A percentile compares a stretch with the other conserved stretches of the same genome.
Evolutionary conservation across 768 basidiomycete species (phyloP).

Genomic region (Lactarius sp.): DNA sequence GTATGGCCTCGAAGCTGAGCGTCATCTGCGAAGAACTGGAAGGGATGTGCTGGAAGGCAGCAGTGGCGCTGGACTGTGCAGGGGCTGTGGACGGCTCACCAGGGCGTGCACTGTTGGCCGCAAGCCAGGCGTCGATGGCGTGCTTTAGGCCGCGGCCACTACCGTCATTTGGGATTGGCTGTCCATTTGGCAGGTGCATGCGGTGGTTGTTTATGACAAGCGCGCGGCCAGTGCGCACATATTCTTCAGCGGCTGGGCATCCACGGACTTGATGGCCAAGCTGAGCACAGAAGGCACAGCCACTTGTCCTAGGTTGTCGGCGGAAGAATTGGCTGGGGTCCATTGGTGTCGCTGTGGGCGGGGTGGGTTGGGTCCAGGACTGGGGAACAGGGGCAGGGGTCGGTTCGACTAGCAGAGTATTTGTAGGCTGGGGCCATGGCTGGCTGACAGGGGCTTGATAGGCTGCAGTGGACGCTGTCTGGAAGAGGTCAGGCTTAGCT

Average conservation of each 20-base stretch:
- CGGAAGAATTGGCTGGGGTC: neutral
- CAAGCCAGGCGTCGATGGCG: neutral
- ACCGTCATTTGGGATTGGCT: neutral
- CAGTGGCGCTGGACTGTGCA: neutral
- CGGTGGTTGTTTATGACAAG: neutral
- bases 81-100: neutral
- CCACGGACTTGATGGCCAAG: neutral
- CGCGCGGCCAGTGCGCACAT: neutral
- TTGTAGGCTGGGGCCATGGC: neutral
- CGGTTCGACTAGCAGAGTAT: too few relatives aligned
- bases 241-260: neutral
- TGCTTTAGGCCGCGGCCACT: neutral
- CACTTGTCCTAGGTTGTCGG: neutral
- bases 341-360: too few relatives aligned
- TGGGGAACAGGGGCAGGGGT: too few relatives aligned
- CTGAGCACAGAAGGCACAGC: neutral
- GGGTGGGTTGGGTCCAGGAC: too few relatives aligned
- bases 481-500: neutral
- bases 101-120: neutral
- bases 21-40: neutral
- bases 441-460: neutral
- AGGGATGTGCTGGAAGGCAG: neutral
- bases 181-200: neutral
- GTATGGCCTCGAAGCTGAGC: neutral
- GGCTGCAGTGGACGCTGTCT: neutral